phyloP scores from a whole-genome alignment of 768 basidiomycete species.

The Serendipita vermifera region DNA sequence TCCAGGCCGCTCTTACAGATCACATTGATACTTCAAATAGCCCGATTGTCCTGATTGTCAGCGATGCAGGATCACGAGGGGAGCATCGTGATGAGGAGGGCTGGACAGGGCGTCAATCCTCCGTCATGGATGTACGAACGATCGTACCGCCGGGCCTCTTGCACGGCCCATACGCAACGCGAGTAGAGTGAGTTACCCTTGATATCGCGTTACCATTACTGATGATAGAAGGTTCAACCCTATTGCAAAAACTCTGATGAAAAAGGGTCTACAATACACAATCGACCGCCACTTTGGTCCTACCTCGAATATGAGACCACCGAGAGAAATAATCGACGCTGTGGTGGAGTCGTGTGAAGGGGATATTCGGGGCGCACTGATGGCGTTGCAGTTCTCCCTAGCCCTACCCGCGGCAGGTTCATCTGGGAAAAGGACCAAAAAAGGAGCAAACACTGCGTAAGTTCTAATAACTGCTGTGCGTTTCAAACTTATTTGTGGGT shows the following conservation, averaged over 20 bases:
- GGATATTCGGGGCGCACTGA: constrained; percentile 86
- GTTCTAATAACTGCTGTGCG: neutral
- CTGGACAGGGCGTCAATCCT: constrained; percentile 33
- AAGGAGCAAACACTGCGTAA: constrained; percentile 11
- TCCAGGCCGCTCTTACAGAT: constrained; percentile 57
- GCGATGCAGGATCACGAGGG: constrained; percentile 68
- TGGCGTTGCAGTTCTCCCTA: constrained; percentile 82
- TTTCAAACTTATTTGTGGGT: constrained; percentile 17
- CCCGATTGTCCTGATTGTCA: constrained; percentile 73
- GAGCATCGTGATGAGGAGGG: constrained; percentile 38
- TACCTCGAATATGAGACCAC: constrained; percentile 25
- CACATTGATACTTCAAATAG: constrained; percentile 22
- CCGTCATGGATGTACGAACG: constrained; percentile 51
- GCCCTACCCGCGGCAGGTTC: constrained; percentile 25
- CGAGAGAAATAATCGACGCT: constrained; percentile 57
- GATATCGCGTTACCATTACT: neutral
- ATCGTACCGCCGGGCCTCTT: constrained; percentile 59
- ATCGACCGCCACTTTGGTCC: constrained; percentile 35
- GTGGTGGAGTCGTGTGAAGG: constrained; percentile 74
- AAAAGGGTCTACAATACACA: constrained; percentile 58
- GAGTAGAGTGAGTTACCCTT: constrained; percentile 50
- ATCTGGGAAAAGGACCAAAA: constrained; percentile 19
- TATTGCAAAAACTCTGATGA: constrained; percentile 75
- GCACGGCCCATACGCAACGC: constrained; percentile 60
- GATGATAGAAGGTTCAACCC: constrained; percentile 63